phyloP scores from a whole-genome alignment of 192 early-diverging fungal species.

The Polychytrium aggregatum region DNA sequence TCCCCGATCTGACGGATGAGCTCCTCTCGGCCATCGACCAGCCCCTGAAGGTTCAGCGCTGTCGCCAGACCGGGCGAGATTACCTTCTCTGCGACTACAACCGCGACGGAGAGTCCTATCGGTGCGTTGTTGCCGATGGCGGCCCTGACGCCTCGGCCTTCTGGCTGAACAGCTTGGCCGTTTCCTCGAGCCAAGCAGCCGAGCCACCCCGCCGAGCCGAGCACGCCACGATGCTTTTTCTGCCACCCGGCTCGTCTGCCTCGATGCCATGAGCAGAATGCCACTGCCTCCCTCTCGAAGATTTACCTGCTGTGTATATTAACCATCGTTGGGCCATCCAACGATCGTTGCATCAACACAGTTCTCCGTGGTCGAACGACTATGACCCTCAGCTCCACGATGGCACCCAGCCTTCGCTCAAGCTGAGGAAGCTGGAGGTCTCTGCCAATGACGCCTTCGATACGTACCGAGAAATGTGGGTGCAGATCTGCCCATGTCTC shows the following conservation, averaged over 20 bases:
- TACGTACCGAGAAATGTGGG: constrained; percentile 87
- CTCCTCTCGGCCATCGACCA: constrained; percentile 86
- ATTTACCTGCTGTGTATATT: too few relatives aligned
- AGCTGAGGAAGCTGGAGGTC: constrained; percentile 79
- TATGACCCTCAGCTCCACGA: constrained; percentile 75
- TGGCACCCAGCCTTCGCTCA: constrained; percentile 61
- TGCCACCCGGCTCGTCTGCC: too few relatives aligned
- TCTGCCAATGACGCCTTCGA: constrained; percentile 91
- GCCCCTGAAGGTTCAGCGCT: constrained; percentile 69
- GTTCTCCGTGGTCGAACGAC: constrained; percentile 96
- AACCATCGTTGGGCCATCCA: too few relatives aligned
- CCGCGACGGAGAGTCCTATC: constrained; percentile 85
- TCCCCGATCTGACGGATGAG: constrained; percentile 82
- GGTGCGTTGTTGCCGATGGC: too few relatives aligned
- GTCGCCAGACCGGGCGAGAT: constrained; percentile 59
- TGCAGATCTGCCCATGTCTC: constrained; percentile 1
- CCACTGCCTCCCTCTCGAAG: too few relatives aligned
- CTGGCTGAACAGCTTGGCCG: background rate
- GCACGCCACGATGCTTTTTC: too few relatives aligned
- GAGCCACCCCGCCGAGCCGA: too few relatives aligned
- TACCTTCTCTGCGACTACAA: constrained; percentile 94
- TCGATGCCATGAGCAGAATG: too few relatives aligned
- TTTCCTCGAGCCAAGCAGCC: too few relatives aligned
- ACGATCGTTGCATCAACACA: too few relatives aligned
- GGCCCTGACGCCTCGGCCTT: background rate